A percentile compares a stretch with the other conserved stretches of the same genome.
Evolutionary conservation across 495 filamentous ascomycete genomes (phyloP).

Genomic region (Aspergillus bertholletiae): DNA sequence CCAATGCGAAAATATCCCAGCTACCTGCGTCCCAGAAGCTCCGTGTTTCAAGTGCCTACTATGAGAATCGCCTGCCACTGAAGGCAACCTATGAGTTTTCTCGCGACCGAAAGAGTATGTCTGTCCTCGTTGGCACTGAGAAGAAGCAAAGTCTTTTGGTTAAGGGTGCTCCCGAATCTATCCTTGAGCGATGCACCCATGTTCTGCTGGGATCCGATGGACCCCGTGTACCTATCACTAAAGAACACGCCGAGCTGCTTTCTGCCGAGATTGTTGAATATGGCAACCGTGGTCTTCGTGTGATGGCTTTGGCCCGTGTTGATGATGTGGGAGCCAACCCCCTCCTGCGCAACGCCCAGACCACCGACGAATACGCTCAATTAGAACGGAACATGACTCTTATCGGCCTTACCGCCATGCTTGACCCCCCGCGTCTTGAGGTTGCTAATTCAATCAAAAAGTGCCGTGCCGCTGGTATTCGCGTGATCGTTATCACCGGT

Average conservation of each 20-base stretch:
- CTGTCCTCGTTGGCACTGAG: conserved; percentile 74
- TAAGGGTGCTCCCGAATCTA: conserved; percentile 93
- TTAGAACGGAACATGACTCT: conserved; percentile 94
- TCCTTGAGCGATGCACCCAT: conserved; percentile 86
- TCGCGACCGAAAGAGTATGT: conserved; percentile 98
- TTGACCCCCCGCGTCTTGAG: conserved; percentile 96
- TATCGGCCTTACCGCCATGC: conserved; percentile 91
- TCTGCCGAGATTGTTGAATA: conserved; percentile 79
- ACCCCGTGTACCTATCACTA: conserved; percentile 64
- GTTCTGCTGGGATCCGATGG: conserved; percentile 71
- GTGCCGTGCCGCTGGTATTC: conserved; percentile 89
- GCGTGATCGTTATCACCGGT: conserved; percentile 96
- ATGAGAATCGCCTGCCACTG: conserved; percentile 68
- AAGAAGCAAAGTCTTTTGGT: conserved; percentile 78
- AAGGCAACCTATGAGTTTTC: conserved; percentile 96
- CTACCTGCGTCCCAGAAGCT: conserved; percentile 56
- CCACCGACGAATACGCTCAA: conserved; percentile 75
- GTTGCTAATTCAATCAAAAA: conserved; percentile 80
- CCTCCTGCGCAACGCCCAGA: conserved; percentile 69
- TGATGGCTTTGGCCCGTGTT: conserved; percentile 85
- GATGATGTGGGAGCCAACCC: conserved; percentile 68
- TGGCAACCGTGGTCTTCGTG: conserved; percentile 86
- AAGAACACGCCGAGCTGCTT: conserved; percentile 63
- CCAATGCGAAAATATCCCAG: conserved; percentile 50
- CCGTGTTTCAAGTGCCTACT: conserved; percentile 78